Evolutionary conservation across 2,329 filamentous ascomycete species (phyloP), one percentile per base, ranked within the genome.

Genomic region (Botryosphaeria dothidea): DNA sequence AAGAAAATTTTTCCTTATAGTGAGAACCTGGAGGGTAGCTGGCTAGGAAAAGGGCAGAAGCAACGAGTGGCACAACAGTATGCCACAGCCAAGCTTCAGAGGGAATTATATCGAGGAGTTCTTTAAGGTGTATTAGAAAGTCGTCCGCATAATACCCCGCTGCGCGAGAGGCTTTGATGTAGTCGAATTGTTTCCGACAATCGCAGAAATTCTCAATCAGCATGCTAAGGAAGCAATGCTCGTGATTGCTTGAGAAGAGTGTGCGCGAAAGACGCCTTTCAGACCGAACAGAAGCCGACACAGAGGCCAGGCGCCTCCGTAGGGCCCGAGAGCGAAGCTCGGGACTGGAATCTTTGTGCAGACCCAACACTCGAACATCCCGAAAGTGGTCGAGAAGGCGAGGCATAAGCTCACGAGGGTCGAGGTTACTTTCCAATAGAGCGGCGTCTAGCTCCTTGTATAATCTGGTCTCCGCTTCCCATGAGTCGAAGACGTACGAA

Each of bases 1-100:
- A 34, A 5, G 11, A 11, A 34, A n/a, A n/a, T n/a, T n/a, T 34
- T 5, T 11, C 31, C 68, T 66, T 68, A 74, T 69, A 23, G 58
- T 74, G 68, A 7, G 69, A 58, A 6, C 66, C 60, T 23, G 69
- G 69, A 19, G 70, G 69, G 61, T 72, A 74, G 34, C 67, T 69
- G 5, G 70, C 65, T 3, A 75, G 65, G 34, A 72, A 43, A 1
- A 74, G 56, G n/a, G 71, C 68, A 2, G 69, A 74, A 9, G 69
- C 69, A 23, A 75, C 45, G 9, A 75, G 34, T 21, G 72, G 71
- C 34, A 65, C 58, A 9, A 66, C 51, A 27, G 73, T 56, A 62
- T 71, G 66, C 67, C 64, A 71, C 5, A 71, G 52, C 68, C 66
- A 72, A 19, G 67, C 66, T 45, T 72, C 57, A 11, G 66, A 70